A percentile compares a stretch with the other conserved stretches of the same genome.
Evolutionary conservation across 2,329 filamentous ascomycete genomes (phyloP).

Genomic region (Botryotinia globosa): DNA sequence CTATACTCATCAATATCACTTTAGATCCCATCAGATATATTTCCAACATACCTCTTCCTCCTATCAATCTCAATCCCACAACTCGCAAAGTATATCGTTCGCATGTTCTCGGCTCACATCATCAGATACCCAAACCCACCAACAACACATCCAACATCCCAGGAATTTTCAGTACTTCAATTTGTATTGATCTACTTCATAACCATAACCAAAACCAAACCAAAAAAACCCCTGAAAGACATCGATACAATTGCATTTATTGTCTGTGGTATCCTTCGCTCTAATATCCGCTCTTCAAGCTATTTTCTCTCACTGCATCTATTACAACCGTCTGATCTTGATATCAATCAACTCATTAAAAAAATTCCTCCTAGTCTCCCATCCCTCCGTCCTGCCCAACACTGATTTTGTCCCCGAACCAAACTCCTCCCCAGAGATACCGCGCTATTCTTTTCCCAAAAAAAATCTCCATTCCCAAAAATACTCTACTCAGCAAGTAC

Average conservation of each 20-base stretch:
- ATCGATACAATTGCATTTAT: not conserved
- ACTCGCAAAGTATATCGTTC: not conserved
- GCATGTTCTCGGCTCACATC: not conserved
- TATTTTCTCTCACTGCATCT: not conserved
- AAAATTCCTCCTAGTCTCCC: not conserved
- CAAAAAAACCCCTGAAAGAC: too few relatives aligned
- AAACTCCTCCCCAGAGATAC: not conserved
- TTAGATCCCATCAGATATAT: not conserved
- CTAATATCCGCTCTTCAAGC: not conserved
- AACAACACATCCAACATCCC: not conserved
- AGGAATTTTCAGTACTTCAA: not conserved
- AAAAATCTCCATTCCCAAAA: not conserved
- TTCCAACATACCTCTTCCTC: too few relatives aligned
- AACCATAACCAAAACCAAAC: not conserved
- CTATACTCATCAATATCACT: not conserved
- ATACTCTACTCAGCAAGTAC: constrained; percentile 69
- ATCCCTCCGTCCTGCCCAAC: not conserved
- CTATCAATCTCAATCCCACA: not conserved
- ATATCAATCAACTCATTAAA: not conserved
- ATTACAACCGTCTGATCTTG: not conserved
- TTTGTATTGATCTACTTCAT: not conserved
- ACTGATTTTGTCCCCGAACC: not conserved
- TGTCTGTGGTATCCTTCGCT: not conserved
- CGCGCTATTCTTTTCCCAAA: too few relatives aligned
- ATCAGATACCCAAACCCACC: not conserved